Conservation (phyloP, 2,329 filamentous ascomycete genomes). For the Karstenula rhodostoma region DNA sequence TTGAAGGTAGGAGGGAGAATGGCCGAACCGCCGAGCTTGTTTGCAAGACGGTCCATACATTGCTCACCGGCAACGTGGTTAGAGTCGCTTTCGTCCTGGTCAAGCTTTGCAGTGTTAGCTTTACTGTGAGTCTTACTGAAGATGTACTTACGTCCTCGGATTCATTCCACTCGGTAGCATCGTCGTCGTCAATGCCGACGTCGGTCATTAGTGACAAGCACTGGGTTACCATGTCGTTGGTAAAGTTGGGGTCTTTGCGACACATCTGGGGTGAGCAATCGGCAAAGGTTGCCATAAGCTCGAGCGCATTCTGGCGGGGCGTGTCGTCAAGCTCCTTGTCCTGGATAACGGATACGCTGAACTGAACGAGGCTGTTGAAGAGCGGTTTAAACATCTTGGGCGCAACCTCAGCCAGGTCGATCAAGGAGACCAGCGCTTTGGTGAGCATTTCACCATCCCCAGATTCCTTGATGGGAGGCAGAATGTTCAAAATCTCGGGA, state of each 20-base stretch:
- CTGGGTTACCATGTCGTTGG: constrained; percentile 96
- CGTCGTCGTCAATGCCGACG: constrained; percentile 91
- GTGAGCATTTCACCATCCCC: constrained; percentile 91
- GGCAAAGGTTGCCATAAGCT: constrained; percentile 97
- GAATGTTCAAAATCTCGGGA: constrained; percentile 90
- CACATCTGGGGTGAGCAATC: constrained; percentile 95
- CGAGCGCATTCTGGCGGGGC: constrained; percentile 91
- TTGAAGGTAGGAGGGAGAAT: constrained; percentile 92
- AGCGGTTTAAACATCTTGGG: constrained; percentile 97
- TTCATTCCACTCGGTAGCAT: constrained; percentile 90
- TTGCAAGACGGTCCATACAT: constrained; percentile 96
- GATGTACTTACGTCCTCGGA: constrained; percentile 80
- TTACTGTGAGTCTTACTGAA: constrained; percentile 9
- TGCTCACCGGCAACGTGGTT: constrained; percentile 99
- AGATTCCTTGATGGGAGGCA: constrained; percentile 91
- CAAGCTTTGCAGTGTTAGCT: constrained; percentile 65
- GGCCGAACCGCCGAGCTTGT: constrained; percentile 94
- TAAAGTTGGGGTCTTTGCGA: constrained; percentile 91
- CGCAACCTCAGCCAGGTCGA: constrained; percentile 92
- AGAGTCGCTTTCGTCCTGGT: constrained; percentile 93
- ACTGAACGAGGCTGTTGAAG: constrained; percentile 92
- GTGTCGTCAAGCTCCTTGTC: constrained; percentile 94
- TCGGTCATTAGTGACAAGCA: constrained; percentile 98
- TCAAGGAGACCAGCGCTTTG: constrained; percentile 87
- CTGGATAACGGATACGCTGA: constrained; percentile 91